These are phyloP conservation scores for Lichtheimia corymbifera DNA, from an alignment of 371 early-diverging fungal genomes.

Conservation along the genomic window DNA sequence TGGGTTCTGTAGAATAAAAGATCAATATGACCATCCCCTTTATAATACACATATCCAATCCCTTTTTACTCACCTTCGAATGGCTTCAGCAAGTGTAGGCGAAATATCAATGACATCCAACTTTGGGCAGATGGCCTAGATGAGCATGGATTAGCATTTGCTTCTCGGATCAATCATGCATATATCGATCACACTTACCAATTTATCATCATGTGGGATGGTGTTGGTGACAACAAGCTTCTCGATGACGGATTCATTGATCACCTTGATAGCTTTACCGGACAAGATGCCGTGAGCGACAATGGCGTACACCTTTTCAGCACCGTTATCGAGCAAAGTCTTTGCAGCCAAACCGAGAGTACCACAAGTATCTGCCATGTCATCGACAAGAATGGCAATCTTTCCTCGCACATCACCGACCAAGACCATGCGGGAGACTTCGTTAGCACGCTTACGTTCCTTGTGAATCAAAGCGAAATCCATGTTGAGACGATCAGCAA, in stretches of 20 bases:
- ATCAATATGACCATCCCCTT: not conserved
- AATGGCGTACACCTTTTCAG: slow-evolving; percentile 89
- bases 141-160: not conserved
- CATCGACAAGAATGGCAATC: slow-evolving; percentile 94
- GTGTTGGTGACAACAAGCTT: slow-evolving; percentile 92
- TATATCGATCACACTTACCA: slow-evolving; percentile 25
- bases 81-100: slow-evolving; percentile 92
- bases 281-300: slow-evolving; percentile 94
- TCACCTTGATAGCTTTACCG: slow-evolving; percentile 88
- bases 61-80: slow-evolving; percentile 50
- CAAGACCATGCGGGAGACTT: slow-evolving; percentile 93
- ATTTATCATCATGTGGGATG: slow-evolving; percentile 90
- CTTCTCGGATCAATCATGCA: not conserved
- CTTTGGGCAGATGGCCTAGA: slow-evolving; percentile 76
- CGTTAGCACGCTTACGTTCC: slow-evolving; percentile 94
- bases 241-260: slow-evolving; percentile 84
- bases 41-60: not conserved
- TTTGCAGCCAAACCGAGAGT: slow-evolving; percentile 93
- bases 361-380: slow-evolving; percentile 98
- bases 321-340: slow-evolving; percentile 89
- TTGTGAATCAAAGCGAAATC: slow-evolving; percentile 98
- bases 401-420: slow-evolving; percentile 93
- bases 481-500: slow-evolving; percentile 93
- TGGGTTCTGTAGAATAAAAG: slow-evolving; percentile 65
- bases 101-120: slow-evolving; percentile 92